Percentiles rank a stretch among this genome's conserved stretches.
These are phyloP conservation scores for Wickerhamomyces ciferrii DNA, from an alignment of 805 yeast genomes.

Conservation along the genomic window DNA sequence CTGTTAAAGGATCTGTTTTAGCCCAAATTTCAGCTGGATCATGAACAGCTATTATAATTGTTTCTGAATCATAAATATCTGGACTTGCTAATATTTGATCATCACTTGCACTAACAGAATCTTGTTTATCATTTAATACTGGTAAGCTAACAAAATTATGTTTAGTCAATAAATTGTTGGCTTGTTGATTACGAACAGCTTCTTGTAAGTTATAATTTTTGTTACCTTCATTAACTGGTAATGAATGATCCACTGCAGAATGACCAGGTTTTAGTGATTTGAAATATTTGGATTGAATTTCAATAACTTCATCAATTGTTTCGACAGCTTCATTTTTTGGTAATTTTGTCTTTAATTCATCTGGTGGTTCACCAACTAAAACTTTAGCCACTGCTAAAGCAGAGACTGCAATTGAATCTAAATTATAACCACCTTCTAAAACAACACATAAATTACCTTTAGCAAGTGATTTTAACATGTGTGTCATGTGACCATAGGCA, in stretches of 20 bases:
- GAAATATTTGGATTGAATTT: slow-evolving; percentile 84
- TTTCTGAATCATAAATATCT: slow-evolving; percentile 55
- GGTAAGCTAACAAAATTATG: slow-evolving; percentile 68
- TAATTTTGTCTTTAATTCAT: slow-evolving; percentile 53
- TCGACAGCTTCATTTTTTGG: slow-evolving; percentile 77
- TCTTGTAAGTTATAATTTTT: slow-evolving; percentile 56
- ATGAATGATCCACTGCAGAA: slow-evolving; percentile 30
- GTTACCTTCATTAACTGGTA: slow-evolving; percentile 26
- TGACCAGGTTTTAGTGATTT: slow-evolving; percentile 71
- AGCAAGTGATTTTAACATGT: slow-evolving; percentile 80
- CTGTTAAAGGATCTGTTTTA: slow-evolving; percentile 70
- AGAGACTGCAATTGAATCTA: slow-evolving; percentile 84
- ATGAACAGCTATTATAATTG: slow-evolving; percentile 69
- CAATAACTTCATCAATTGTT: slow-evolving; percentile 75
- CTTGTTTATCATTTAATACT: slow-evolving; percentile 34
- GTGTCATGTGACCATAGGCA: slow-evolving; percentile 96
- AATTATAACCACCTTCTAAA: slow-evolving; percentile 94
- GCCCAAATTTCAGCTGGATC: slow-evolving; percentile 96
- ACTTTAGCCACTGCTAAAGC: slow-evolving; percentile 92
- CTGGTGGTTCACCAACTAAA: slow-evolving; percentile 93
- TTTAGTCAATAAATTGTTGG: slow-evolving; percentile 45
- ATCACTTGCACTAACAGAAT: slow-evolving; percentile 41
- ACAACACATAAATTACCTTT: slow-evolving; percentile 85
- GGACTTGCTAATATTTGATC: slow-evolving; percentile 71
- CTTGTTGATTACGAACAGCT: slow-evolving; percentile 71